These are phyloP conservation scores for Populus pruinosa DNA, from an alignment of 345 rosid genomes.

Conservation along the genomic window DNA sequence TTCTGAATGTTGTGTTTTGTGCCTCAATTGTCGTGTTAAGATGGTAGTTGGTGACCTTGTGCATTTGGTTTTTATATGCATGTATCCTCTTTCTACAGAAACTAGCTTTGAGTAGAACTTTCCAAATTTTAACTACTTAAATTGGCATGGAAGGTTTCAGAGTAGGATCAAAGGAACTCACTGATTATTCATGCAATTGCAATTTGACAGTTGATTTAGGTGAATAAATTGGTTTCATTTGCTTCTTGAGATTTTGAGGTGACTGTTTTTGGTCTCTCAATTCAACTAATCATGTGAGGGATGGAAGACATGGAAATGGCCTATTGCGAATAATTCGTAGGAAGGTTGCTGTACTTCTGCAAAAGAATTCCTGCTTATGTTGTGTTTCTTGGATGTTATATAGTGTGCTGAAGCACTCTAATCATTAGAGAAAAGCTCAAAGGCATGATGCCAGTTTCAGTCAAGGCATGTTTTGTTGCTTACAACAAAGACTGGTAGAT, in stretches of 20 bases:
- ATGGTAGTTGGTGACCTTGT: not conserved
- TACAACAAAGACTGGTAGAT: not conserved
- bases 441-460: not conserved
- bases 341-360: not conserved
- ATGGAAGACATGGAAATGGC: not conserved
- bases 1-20: no score
- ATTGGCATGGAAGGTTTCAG: not conserved
- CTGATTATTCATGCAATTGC: not conserved
- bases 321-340: not conserved
- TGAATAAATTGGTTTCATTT: not conserved
- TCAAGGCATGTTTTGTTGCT: not conserved
- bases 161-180: not conserved
- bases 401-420: not conserved
- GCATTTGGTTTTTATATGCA: not conserved
- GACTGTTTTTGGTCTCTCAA: not conserved
- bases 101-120: no score
- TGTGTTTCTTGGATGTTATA: no score
- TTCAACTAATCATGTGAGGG: not conserved
- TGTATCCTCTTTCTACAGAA: not conserved
- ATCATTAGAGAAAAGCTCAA: not conserved
- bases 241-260: not conserved
- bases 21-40: no score
- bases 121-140: not conserved
- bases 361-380: not conserved
- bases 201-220: not conserved